Evolutionary conservation across 2,329 filamentous ascomycete species (phyloP).

Genomic region (Talaromyces verruculosus): DNA sequence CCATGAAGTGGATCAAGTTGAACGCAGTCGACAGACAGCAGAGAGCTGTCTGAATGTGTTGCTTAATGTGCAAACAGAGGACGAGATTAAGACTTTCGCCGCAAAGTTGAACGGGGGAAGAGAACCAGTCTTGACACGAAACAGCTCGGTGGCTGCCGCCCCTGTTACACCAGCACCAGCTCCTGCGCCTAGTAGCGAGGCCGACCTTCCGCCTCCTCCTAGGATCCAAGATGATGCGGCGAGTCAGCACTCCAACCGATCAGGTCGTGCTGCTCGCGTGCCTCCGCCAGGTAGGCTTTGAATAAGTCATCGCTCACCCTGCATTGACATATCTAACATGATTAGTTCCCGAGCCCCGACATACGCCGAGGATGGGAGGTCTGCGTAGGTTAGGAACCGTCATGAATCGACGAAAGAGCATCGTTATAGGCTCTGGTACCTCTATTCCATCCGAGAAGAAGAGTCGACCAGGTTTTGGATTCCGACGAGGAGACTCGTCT

Average conservation of each 20-base stretch:
- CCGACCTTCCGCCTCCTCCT: conserved; percentile 39
- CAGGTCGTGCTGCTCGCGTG: conserved; percentile 38
- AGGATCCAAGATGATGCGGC: conserved; percentile 53
- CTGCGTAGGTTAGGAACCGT: conserved; percentile 50
- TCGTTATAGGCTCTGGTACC: conserved; percentile 37
- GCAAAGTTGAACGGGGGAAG: conserved; percentile 41
- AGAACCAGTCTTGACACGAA: conserved; percentile 31
- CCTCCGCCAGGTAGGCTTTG: conserved; percentile 33
- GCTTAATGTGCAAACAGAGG: conserved; percentile 80
- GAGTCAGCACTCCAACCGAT: conserved; percentile 56
- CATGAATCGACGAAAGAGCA: conserved; percentile 49
- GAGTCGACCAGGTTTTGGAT: conserved; percentile 45
- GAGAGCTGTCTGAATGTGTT: conserved; percentile 79
- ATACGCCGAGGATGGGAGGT: conserved; percentile 44
- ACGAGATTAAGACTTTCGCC: conserved; percentile 67
- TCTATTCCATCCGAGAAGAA: conserved; percentile 41
- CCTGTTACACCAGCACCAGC: conserved; percentile 24
- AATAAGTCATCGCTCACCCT: neutral
- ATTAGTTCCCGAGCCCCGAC: conserved; percentile 39
- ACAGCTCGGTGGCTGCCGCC: conserved; percentile 26
- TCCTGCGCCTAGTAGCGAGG: conserved; percentile 29
- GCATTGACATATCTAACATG: conserved; percentile 13
- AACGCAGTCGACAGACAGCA: conserved; percentile 70
- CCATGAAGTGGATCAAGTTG: conserved; percentile 83
- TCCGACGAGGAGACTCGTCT: conserved; percentile 43